Percentiles rank a stretch among this genome's conserved stretches.
Evolutionary conservation across 345 rosid genomes (phyloP).

Genomic region (Eucalyptus viminalis): DNA sequence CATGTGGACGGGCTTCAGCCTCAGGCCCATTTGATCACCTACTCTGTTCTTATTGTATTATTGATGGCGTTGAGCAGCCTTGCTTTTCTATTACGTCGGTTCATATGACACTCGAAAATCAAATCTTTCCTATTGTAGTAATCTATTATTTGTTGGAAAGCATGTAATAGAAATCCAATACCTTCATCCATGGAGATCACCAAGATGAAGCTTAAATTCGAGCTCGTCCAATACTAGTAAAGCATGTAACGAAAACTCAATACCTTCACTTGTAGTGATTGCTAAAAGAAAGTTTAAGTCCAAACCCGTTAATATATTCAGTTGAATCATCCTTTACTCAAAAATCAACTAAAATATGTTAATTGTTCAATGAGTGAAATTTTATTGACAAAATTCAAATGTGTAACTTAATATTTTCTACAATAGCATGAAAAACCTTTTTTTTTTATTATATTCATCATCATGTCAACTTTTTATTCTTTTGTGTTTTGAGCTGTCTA

Average conservation of each 20-base stretch:
- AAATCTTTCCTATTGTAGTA: background rate
- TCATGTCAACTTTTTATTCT: background rate
- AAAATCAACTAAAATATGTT: too few relatives aligned
- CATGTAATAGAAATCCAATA: too few relatives aligned
- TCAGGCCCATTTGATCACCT: background rate
- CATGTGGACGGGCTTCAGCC: background rate
- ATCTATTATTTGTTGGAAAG: too few relatives aligned
- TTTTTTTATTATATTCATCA: background rate
- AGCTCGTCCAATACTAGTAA: too few relatives aligned
- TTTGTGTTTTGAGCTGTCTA: background rate
- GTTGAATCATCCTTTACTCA: fast-evolving
- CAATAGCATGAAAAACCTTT: background rate
- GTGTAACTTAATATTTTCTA: too few relatives aligned
- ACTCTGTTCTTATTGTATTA: background rate
- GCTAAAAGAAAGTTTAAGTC: too few relatives aligned
- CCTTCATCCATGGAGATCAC: too few relatives aligned
- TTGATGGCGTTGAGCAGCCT: background rate
- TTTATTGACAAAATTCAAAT: too few relatives aligned
- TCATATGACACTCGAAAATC: background rate
- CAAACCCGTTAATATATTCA: fast-evolving
- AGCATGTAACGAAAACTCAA: too few relatives aligned
- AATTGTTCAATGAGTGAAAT: too few relatives aligned
- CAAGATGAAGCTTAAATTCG: too few relatives aligned
- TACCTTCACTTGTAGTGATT: too few relatives aligned
- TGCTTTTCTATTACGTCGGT: background rate